Conservation (phyloP, 768 basidiomycete genomes). For the Gloeopeniophorella convolvens region DNA sequence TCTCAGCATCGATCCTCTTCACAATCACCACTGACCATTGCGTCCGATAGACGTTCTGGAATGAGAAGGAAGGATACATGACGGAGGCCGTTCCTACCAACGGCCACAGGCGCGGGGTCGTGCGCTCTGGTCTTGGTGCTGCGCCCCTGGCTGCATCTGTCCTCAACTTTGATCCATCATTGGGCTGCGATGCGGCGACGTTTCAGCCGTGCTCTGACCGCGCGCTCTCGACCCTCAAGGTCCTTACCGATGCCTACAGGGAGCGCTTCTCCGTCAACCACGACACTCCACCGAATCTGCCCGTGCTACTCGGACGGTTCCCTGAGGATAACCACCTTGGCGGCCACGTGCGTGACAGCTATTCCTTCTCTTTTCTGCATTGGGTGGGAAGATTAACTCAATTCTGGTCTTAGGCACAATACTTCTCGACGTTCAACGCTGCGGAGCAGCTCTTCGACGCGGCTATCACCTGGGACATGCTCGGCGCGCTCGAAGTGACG, state of each 20-base stretch:
- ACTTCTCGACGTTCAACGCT: too few relatives aligned
- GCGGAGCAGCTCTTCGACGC: neutral
- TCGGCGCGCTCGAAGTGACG: neutral
- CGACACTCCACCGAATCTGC: neutral
- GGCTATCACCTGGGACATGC: neutral
- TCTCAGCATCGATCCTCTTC: neutral
- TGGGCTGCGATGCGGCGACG: neutral
- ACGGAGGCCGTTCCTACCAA: neutral
- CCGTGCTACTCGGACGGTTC: neutral
- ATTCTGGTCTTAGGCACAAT: neutral
- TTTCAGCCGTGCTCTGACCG: too few relatives aligned
- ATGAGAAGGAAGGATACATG: neutral
- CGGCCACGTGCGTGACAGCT: neutral
- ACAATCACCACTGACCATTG: neutral
- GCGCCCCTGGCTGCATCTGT: neutral
- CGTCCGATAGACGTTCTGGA: neutral
- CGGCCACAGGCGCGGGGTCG: neutral
- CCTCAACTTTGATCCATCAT: neutral
- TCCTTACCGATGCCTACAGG: neutral
- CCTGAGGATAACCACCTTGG: neutral
- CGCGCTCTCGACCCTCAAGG: neutral
- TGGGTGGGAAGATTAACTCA: neutral
- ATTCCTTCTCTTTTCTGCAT: neutral
- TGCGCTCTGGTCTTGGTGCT: neutral
- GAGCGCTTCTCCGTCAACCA: neutral